These are phyloP conservation scores for Serendipita sp. DNA, from an alignment of 768 basidiomycete species.

Conservation along the genomic window DNA sequence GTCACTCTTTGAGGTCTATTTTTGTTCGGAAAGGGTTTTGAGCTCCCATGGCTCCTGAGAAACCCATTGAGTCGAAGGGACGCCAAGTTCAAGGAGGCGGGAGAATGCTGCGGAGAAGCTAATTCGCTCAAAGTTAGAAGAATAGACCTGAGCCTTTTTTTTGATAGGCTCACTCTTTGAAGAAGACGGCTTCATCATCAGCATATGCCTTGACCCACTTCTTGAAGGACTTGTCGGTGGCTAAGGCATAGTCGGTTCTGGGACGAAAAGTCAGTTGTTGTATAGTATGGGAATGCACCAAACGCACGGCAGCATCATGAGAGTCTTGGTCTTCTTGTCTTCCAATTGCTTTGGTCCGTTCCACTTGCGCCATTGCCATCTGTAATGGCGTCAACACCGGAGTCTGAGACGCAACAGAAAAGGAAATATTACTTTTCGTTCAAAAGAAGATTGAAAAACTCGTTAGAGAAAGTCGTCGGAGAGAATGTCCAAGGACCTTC, in stretches of 20 bases:
- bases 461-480: slow-evolving; percentile 74
- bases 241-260: slow-evolving; percentile 77
- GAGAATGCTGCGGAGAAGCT: slow-evolving; percentile 73
- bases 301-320: slow-evolving; percentile 94
- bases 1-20: neutral
- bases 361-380: slow-evolving; percentile 95
- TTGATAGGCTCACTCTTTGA: slow-evolving; percentile 61
- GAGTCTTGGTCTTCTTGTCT: slow-evolving; percentile 72
- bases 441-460: slow-evolving; percentile 72
- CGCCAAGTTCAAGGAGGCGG: slow-evolving; percentile 84
- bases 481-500: slow-evolving; percentile 94
- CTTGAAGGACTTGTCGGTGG: slow-evolving; percentile 85
- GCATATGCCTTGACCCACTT: slow-evolving; percentile 81
- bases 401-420: neutral
- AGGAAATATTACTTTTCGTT: slow-evolving; percentile 48
- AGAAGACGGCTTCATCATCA: slow-evolving; percentile 70
- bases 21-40: slow-evolving; percentile 33
- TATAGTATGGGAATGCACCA: neutral
- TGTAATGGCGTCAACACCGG: slow-evolving; percentile 12
- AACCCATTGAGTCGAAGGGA: slow-evolving; percentile 66
- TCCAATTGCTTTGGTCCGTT: slow-evolving; percentile 81
- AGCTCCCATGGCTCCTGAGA: slow-evolving; percentile 61
- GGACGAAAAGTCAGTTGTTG: neutral
- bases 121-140: slow-evolving; percentile 9
- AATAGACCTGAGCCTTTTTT: neutral